Evolutionary conservation across 2,329 filamentous ascomycete species (phyloP), one percentile per base, ranked within the genome.

Genomic region (Colletotrichum viniferum): DNA sequence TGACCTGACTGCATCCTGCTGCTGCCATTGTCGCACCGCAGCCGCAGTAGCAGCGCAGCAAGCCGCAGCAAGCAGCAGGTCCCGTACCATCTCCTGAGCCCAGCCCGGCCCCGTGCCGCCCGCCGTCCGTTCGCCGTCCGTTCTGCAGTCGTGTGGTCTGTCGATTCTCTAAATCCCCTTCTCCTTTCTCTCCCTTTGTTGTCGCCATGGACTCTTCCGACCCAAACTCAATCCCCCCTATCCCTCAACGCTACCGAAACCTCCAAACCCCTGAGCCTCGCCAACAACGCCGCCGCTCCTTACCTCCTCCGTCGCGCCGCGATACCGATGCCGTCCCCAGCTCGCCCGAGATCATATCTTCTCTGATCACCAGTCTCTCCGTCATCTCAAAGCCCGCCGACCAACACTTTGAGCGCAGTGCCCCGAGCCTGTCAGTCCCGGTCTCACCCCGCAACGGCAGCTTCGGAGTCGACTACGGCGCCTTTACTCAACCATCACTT

Each of bases 391-490:
- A 91, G 64, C 93, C 94, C 26, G 90, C 93, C 71, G 91, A 90
- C 82, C 88, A 90, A 75, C 92, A 94, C 81, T 95, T 95, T 81
- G 94, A 96, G 79, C 88, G 88, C 66, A 83, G 83, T 76, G 83
- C 86, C 16, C 30, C 72, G 48, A 83, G 79, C 76, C 80, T 86
- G 65, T 86, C 86, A 24, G 77, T 85, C 9, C 84, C 87, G 21
- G 80, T 77, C 60, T 86, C 84, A 6, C 85, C 86, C 8, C 81
- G 81, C 34, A 79, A 83, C 26, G 89, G 89, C 58, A 90, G 89
- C 76, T 94, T 94, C 82, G 93, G 94, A 62, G 90, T 95, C 84
- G 94, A 95, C 81, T 95, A 95, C 88, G 91, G 93, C 74, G 89
- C 91, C 74, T 93, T 91, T 82, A 86, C 89, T 65, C 86, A 89